A percentile compares a stretch with the other conserved stretches of the same genome.
Evolutionary conservation across 768 basidiomycete species (phyloP).

Genomic region (Suillus spraguei): DNA sequence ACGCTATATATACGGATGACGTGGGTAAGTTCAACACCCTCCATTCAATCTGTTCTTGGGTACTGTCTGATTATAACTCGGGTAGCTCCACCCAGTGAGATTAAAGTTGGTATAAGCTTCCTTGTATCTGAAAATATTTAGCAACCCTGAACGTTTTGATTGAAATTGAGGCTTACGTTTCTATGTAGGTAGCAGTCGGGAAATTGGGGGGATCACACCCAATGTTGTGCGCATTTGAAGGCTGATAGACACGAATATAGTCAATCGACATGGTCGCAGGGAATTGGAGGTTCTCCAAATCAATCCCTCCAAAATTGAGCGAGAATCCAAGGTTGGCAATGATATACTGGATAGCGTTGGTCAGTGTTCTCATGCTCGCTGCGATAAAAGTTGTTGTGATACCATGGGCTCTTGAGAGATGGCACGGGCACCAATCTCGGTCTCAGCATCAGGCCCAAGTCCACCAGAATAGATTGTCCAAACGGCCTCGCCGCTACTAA

Average conservation of each 20-base stretch:
- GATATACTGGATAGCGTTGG: slow-evolving; percentile 51
- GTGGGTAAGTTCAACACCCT: slow-evolving; percentile 24
- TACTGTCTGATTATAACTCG: slow-evolving; percentile 50
- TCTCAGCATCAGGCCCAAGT: slow-evolving; percentile 50
- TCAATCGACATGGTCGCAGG: slow-evolving; percentile 73
- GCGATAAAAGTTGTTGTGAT: slow-evolving; percentile 12
- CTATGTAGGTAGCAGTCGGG: slow-evolving; percentile 80
- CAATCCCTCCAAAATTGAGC: slow-evolving; percentile 64
- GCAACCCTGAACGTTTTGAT: background rate
- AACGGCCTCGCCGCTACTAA: slow-evolving; percentile 52
- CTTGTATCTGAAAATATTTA: slow-evolving; percentile 33
- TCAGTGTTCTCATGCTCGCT: background rate
- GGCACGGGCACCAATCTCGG: slow-evolving; percentile 58
- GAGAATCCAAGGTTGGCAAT: slow-evolving; percentile 75
- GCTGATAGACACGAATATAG: slow-evolving; percentile 80
- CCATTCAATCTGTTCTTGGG: slow-evolving; percentile 56
- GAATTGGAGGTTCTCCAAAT: slow-evolving; percentile 55
- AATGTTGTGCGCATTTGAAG: slow-evolving; percentile 46
- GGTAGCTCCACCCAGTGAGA: slow-evolving; percentile 44
- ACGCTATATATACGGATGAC: background rate
- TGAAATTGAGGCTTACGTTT: slow-evolving; percentile 47
- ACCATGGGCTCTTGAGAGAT: slow-evolving; percentile 78
- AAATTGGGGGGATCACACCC: slow-evolving; percentile 72
- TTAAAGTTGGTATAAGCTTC: slow-evolving; percentile 49
- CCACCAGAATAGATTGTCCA: slow-evolving; percentile 59